Base-by-base conservation (phyloP, 495 filamentous ascomycete species). In the Aspergillus olivimuriae region DNA sequence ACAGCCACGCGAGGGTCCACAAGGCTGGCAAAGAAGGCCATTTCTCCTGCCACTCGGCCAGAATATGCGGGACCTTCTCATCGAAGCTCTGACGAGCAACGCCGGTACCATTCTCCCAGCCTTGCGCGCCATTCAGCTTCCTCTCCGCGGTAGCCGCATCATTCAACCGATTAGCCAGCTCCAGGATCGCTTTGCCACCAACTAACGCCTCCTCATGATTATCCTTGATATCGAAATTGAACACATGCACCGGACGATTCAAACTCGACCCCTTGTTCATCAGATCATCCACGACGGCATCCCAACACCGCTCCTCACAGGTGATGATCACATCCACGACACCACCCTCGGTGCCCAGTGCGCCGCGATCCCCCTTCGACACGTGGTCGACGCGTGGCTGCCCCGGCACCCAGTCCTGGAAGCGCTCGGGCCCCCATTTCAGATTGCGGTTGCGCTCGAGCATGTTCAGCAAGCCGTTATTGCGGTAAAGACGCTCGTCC, bases 221-320 rank as follows among this genome's bases (percentile, higher is more conserved):
- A 68, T 99, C 94, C 62, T 84, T 91, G 58, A 99, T 97, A 62
- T 96, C 92, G 38, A 99, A 83, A 57, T 96, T 97, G 68, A 99
- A 89, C 44, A 99, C 84, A 59, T 99, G 92, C 8, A 99, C 90
- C 0, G 91, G 89, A 8, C 86, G 73, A 64, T 97, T 97, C 18
- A 97, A 72, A 4, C 80, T 77, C 0, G 82, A 78, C 9, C 89
- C 90, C 48, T 94, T 78, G 48, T 80, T 87, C 32, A 90, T 77
- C 38, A 99, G 70, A 58, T 99, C 89, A 50, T 99, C 94, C 5
- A 99, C 77, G 33, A 99, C 92, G 26, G 94, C 91, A 68, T 99
- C 94, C 88, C 92, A 99, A 61, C 94, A 99, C 34, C 91, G 75
- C 63, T 99, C 94, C 61, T 99, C 94, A 57, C 94, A 99, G 11